Conservation (phyloP, 805 yeast genomes). For the Hanseniaspora singularis region DNA sequence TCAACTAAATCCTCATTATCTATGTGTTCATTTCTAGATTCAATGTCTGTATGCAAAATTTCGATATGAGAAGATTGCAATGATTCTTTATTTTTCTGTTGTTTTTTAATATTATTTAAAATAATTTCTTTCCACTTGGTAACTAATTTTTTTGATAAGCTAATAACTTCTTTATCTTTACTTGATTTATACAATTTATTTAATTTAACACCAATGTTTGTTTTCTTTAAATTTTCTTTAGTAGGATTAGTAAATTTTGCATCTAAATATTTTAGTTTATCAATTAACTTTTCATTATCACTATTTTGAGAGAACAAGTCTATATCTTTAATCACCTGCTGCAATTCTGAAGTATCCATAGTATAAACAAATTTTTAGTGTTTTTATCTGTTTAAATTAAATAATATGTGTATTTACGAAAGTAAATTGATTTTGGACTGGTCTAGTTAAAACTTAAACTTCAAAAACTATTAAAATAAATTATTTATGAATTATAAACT, state of each 20-base stretch:
- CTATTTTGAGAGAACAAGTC: slow-evolving; percentile 31
- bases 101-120: slow-evolving; percentile 42
- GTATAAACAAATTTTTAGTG: background rate
- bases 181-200: slow-evolving; percentile 66
- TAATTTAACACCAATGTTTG: slow-evolving; percentile 94
- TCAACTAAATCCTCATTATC: slow-evolving; percentile 15
- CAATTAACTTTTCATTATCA: slow-evolving; percentile 45
- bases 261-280: slow-evolving; percentile 32
- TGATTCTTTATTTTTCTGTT: slow-evolving; percentile 15
- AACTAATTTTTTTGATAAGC: slow-evolving; percentile 70
- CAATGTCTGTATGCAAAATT: no score
- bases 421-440: no score
- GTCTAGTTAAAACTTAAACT: no score
- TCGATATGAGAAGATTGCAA: no score
- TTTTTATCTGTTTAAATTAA: no score
- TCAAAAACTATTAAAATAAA: no score
- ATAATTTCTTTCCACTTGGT: slow-evolving; percentile 85
- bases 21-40: background rate
- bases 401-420: no score
- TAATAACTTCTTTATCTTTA: slow-evolving; percentile 49
- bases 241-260: slow-evolving; percentile 63
- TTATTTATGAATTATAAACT: no score
- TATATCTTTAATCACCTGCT: slow-evolving; percentile 9
- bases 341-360: slow-evolving; percentile 12
- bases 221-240: slow-evolving; percentile 71